Evolutionary conservation across 1,284 basidiomycete species (phyloP), one percentile per base, ranked within the genome.

Genomic region (Testicularia cyperi): DNA sequence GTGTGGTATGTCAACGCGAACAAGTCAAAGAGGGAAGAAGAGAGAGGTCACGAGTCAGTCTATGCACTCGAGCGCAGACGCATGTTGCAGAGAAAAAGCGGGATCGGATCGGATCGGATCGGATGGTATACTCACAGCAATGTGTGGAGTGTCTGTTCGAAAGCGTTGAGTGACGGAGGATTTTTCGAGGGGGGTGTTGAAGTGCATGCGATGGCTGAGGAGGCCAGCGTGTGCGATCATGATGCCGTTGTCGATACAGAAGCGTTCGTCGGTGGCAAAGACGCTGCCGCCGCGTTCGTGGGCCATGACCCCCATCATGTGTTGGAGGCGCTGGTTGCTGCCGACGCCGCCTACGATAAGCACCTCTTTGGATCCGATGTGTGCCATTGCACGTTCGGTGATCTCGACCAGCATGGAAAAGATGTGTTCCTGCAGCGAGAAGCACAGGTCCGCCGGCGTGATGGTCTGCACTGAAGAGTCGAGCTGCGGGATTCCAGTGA

Each of bases 381-480:
- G 95, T 16, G 95, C 95, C 94, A 98, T 97, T 1, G 95, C 95
- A 31, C 95, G 83, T 77, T 99, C 95, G 0, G 95, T 98, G 51
- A 96, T 99, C 79, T 99, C 95, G 16, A 99, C 95, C 4, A 99
- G 82, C 95, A 99, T 99, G 0, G 94, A 89, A 78, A 90, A 99
- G 2, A 97, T 86, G 4, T 90, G 95, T 78, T 99, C 95, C 78
- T 99, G 95, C 5, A 99, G 80, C 5, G 90, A 92, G 77, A 94
- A 97, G 78, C 95, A 98, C 15, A 99, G 80, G 78, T 98, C 95
- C 18, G 90, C 87, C 6, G 92, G 86, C 4, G 90, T 96, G 69
- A 96, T 90, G 46, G 31, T 45, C 30, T 69, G 44, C 19, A 60
- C 30, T 2, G 61, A 38, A 3, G 38, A 37, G 23, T 62, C 51